Conservation (phyloP, 164 flowering plant genomes). For the Dillenia turbinata region DNA sequence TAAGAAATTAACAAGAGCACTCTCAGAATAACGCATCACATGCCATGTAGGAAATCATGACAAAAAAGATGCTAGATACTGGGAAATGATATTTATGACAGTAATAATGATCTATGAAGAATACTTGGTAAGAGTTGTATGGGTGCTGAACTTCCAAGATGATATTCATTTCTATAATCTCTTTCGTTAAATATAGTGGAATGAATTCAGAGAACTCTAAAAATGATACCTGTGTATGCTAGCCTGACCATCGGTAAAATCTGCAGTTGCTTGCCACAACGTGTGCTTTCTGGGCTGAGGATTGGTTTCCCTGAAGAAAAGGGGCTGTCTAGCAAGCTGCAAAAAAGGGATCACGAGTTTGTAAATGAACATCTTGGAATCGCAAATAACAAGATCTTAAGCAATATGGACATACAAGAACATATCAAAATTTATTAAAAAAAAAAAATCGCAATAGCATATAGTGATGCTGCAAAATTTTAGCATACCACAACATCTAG, state of each 20-base stretch:
- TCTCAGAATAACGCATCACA: too few species aligned
- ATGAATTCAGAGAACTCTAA: background rate
- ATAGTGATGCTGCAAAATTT: background rate
- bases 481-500: slow-evolving; percentile 69
- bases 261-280: slow-evolving; percentile 81
- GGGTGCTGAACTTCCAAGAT: too few species aligned
- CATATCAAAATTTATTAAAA: background rate
- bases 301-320: slow-evolving; percentile 82
- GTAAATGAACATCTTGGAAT: background rate
- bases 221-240: slow-evolving; percentile 52
- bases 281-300: slow-evolving; percentile 94
- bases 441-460: background rate
- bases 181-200: too few species aligned
- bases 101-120: too few species aligned
- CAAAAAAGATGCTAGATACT: too few species aligned
- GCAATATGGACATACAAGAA: background rate
- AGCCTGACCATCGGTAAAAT: slow-evolving; percentile 81
- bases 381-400: too few species aligned
- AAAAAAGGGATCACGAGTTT: slow-evolving; percentile 6
- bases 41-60: too few species aligned
- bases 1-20: too few species aligned
- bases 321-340: slow-evolving; percentile 76
- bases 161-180: too few species aligned
- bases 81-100: too few species aligned
- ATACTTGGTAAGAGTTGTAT: too few species aligned